phyloP scores from a whole-genome alignment of 1,139 yeast species.

The Meyerozyma guilliermondii region DNA sequence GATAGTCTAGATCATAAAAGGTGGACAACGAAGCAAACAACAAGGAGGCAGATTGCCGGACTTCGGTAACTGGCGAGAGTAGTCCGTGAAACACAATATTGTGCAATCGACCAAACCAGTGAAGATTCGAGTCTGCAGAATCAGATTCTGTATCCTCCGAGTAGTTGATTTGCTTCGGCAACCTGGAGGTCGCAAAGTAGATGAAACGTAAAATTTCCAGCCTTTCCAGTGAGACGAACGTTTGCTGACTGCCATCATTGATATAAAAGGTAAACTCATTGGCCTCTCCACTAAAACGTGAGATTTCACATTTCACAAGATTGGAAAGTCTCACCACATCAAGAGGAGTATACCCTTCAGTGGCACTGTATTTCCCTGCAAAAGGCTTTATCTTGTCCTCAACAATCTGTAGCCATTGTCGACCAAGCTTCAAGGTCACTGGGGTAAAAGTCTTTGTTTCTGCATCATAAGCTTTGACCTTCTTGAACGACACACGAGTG shows the following conservation, averaged over 20 bases:
- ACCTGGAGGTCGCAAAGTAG: constrained; percentile 58
- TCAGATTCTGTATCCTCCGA: constrained; percentile 11
- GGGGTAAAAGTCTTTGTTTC: constrained; percentile 30
- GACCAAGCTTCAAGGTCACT: constrained; percentile 64
- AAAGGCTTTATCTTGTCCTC: constrained; percentile 24
- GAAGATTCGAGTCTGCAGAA: constrained; percentile 8
- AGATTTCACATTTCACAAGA: constrained; percentile 48
- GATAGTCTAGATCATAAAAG: constrained; percentile 58
- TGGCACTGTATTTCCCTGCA: constrained; percentile 16
- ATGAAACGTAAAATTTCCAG: constrained; percentile 65
- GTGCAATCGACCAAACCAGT: constrained; percentile 55
- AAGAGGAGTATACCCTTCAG: constrained; percentile 40
- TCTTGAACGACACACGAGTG: constrained; percentile 55
- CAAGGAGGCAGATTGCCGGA: constrained; percentile 60
- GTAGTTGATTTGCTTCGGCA: constrained; percentile 26
- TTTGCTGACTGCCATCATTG: constrained; percentile 38
- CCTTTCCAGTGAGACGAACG: constrained; percentile 55
- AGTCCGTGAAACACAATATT: constrained; percentile 67
- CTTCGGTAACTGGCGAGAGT: constrained; percentile 51
- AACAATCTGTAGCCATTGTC: constrained; percentile 60
- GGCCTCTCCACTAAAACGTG: constrained; percentile 23
- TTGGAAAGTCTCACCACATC: constrained; percentile 49
- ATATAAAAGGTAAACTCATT: constrained; percentile 56
- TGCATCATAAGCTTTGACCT: constrained; percentile 49
- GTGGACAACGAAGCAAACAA: constrained; percentile 61